Base-by-base conservation (phyloP, 192 early-diverging fungal species). In the Funneliformis geosporum region DNA sequence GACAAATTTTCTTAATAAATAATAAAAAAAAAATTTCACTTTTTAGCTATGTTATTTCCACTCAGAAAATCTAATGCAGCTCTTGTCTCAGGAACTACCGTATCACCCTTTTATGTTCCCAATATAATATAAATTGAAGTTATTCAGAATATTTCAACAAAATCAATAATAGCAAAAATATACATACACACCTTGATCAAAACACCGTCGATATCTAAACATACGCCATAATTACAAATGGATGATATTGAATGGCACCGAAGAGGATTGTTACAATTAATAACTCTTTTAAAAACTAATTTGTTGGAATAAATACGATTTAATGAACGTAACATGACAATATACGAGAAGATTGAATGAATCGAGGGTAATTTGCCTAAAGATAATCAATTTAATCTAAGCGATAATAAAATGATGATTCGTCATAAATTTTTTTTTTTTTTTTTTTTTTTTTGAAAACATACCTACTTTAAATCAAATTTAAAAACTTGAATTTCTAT, bases 201-300 rank as follows among this genome's bases (percentile, higher is more conserved):
- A 28, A 97, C 95, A 39, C 96, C 96, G 79, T 98, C 96, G 81
- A 94, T 92, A 77, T 93, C 93, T 70, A 94, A 91, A n/a, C 87
- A 89, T 33, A 90, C 83, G 10, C 76, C 76, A 67, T 78, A 78
- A 44, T 65, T 38, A 47, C 76, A 68, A n/a, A 27, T 39, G 8
- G 55, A 44, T 33, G 76, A 68, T 0, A 14, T 55, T 55, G 67
- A 69, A 42, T 69, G n/a, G 4, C 38, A 69, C 2, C 67, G 33
- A 69, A 55, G 18, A 16, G 14, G 16, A 16, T 18, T 55, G 14
- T 12, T 18, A 55, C 14, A 21, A 55, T 55, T 21, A 55, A 55
- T 18, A 55, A 2, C 50, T 55, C 16, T 55, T 18, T 12, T 21
- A 55, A 55, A 55, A 18, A 55, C 14, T 18, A 55, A 55, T 55